Evolutionary conservation across 306 rosid genomes (phyloP), one percentile per base, ranked within the genome.

Genomic region (Vigna reflexopilosa): DNA sequence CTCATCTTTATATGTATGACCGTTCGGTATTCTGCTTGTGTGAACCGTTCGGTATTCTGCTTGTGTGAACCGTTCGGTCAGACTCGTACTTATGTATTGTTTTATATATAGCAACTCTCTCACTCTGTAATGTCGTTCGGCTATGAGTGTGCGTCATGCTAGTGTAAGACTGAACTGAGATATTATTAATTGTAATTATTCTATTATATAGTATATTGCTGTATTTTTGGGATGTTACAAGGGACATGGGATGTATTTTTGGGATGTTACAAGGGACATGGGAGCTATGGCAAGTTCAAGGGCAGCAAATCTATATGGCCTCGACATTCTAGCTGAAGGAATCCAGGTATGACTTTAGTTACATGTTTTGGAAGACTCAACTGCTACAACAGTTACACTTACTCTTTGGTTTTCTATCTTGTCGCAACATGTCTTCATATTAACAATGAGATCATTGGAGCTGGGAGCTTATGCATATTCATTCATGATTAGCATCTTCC

Each of bases 201-300:
- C 19, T 19, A 19, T 19, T 19, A 19, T 19, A 19, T 19, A 19
- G 19, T 19, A 19, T 19, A 19, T 19, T 19, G 19, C 0, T 19
- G 19, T 19, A 19, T 19, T 19, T 19, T 19, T 19, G 19, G 19
- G 19, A 19, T 19, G 19, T 19, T 19, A 19, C 19, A 73, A 84
- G 84, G 77, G 88, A 87, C 28, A 81, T 80, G 7, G 95, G 86
- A 19, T 19, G 19, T 19, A 19, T 19, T 19, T 19, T 19, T 19
- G 19, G 19, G 19, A 19, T 19, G 19, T 19, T 19, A 19, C 19
- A 73, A 84, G 84, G 77, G 88, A 87, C 28, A 81, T 80, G 7
- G 95, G 86, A 77, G 93, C 93, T 19, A 81, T 92, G 83, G 97
- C 97, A 59, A 85, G 97, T 81, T 85, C 90, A 49, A 81, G 85